Conservation (phyloP, 345 rosid genomes). For the Hirschfeldia incana region DNA sequence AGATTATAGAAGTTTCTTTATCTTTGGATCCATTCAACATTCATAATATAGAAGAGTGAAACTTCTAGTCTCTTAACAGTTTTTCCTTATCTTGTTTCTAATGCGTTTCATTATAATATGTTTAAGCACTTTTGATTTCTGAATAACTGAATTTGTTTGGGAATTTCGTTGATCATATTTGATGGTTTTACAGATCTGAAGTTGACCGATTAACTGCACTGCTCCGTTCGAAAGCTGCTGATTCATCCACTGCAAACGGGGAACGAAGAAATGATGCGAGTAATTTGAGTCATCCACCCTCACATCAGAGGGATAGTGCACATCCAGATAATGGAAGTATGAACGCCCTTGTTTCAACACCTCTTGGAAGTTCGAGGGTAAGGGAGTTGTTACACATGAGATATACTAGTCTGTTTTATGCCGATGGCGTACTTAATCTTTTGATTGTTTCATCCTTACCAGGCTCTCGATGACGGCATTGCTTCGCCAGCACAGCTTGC, state of each 20-base stretch:
- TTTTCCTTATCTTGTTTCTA: conserved; percentile 10
- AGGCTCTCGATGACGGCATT: conserved; percentile 72
- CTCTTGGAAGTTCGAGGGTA: conserved; percentile 51
- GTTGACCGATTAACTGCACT: conserved; percentile 74
- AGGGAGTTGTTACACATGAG: conserved; percentile 23
- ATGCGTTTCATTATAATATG: background rate
- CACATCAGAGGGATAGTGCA: conserved; percentile 42
- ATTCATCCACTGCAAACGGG: conserved; percentile 41
- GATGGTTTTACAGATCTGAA: conserved; percentile 64
- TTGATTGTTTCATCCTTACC: conserved; percentile 10
- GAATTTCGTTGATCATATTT: background rate
- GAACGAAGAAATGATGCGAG: conserved; percentile 49
- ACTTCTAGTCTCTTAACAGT: background rate
- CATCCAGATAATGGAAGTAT: conserved; percentile 45
- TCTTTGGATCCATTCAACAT: background rate
- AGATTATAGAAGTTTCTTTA: background rate
- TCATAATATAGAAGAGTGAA: background rate
- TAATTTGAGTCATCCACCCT: conserved; percentile 34
- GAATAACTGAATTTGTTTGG: background rate
- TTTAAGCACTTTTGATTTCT: background rate
- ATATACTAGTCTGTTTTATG: background rate
- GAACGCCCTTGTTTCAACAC: conserved; percentile 44
- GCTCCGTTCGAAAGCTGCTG: conserved; percentile 61
- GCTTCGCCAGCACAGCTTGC: conserved; percentile 96
- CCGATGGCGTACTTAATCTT: conserved; percentile 2